Evolutionary conservation across 352 stramenopile genomes (phyloP).

Genomic region (Globisporangium canariense): DNA sequence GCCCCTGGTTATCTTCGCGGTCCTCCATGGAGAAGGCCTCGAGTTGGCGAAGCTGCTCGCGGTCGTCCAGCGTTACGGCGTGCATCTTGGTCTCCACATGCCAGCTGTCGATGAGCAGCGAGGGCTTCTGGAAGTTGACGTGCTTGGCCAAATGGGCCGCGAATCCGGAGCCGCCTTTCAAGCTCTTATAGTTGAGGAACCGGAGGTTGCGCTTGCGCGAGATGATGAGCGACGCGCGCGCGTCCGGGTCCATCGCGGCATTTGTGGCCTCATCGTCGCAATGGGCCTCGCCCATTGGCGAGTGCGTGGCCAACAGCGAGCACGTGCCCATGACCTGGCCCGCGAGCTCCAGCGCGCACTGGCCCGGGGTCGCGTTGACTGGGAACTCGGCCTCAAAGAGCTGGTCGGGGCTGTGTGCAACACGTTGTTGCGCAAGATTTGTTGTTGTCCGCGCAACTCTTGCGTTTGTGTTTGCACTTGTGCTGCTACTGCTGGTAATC

Average conservation of each 20-base stretch:
- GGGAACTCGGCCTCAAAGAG: constrained; percentile 70
- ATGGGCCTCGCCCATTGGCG: constrained; percentile 12
- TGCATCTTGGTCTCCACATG: constrained; percentile 66
- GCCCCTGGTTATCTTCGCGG: constrained; percentile 18
- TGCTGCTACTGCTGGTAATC: constrained; percentile 20
- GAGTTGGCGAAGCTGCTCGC: constrained; percentile 23
- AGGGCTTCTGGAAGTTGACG: constrained; percentile 51
- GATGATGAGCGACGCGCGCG: constrained; percentile 8
- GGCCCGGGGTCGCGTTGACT: constrained; percentile 58
- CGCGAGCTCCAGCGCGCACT: constrained; percentile 61
- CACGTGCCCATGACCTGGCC: constrained; percentile 71
- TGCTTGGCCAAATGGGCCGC: constrained; percentile 69
- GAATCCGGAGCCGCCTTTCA: constrained; percentile 62
- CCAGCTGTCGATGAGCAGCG: constrained; percentile 66
- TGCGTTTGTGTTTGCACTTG: neutral
- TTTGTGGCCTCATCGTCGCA: constrained; percentile 14
- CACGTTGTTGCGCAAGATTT: neutral
- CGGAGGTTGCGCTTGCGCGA: constrained; percentile 30
- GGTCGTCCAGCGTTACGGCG: constrained; percentile 39
- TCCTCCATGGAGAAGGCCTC: constrained; percentile 56
- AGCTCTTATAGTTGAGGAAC: constrained; percentile 60
- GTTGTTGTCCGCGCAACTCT: neutral
- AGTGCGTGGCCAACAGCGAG: constrained; percentile 41
- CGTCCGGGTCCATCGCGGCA: constrained; percentile 16
- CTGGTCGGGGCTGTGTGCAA: constrained; percentile 25